These are phyloP conservation scores for Uromyces viciae-fabae DNA, from an alignment of 1,284 basidiomycete genomes.

Conservation along the genomic window DNA sequence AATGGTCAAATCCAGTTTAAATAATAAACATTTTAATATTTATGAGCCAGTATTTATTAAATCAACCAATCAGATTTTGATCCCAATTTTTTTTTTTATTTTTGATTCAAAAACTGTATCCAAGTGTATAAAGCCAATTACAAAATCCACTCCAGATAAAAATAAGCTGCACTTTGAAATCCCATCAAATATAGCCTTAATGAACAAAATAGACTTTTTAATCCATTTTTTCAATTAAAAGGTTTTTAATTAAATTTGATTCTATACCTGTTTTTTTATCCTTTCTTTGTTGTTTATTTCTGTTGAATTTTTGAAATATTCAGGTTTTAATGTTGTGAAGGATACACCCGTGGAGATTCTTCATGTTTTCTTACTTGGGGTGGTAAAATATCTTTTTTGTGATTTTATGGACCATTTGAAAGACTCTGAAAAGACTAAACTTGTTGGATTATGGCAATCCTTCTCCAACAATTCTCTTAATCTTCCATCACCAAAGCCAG, in stretches of 20 bases:
- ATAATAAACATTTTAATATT: too few species aligned
- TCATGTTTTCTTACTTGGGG: neutral
- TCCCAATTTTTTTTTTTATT: too few species aligned
- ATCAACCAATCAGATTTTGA: too few species aligned
- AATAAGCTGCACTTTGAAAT: neutral
- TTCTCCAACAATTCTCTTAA: neutral
- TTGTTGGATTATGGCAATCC: neutral
- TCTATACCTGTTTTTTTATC: neutral
- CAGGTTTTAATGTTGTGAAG: neutral
- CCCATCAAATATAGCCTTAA: neutral
- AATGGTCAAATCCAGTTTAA: too few species aligned
- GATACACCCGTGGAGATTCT: constrained; percentile 7
- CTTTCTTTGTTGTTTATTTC: neutral
- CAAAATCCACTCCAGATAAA: neutral
- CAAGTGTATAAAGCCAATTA: neutral
- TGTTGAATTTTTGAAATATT: neutral
- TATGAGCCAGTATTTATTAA: too few species aligned
- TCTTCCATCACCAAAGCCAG: neutral
- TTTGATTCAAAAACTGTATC: too few species aligned
- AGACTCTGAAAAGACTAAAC: neutral
- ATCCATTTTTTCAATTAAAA: neutral
- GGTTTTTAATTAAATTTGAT: neutral
- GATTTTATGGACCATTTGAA: constrained; percentile 8
- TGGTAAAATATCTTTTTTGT: neutral
- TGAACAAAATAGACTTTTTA: neutral